Base-by-base conservation (phyloP, 805 yeast genomes). In the Dipodascus geniculatus region DNA sequence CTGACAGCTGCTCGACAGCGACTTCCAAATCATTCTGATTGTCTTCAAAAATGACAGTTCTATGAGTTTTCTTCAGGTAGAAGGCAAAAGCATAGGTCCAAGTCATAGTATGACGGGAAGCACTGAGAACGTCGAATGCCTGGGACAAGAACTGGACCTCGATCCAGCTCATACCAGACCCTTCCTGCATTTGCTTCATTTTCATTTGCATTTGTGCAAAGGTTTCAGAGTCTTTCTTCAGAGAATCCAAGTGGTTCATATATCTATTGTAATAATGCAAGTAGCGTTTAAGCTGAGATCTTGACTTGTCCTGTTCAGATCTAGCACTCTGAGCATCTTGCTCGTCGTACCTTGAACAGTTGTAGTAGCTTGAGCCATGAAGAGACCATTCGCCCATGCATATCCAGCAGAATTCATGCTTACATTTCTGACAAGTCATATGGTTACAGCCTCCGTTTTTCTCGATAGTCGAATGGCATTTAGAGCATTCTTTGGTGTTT, bases 381-480 rank as follows among this genome's bases (percentile, higher is more conserved):
- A 68, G 69, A 0, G 65, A 62, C 99, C 99, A 91, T 33, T 73
- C 77, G 2, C 82, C 82, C 57, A 79, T 65, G 68, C 99, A 93
- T 42, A 90, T 81, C 99, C 99, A 93, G 68, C 99, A 93, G 64
- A 89, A 93, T 65, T 90, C 87, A 65, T 79, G 69, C 11, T 66
- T 64, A 67, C 99, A 93, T 55, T 80, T 82, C 2, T 78, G 73
- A 67, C 99, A 93, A 1, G 81, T 77, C 96, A 93, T 91, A 69
- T 93, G 99, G 68, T 91, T 91, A 70, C 99, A 93, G 0, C 99
- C 99, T 22, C 97, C 98, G 64, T 85, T 85, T 62, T 91, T 89
- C 65, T 93, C 97, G 57, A 91, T 93, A 24, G 81, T 72, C 1
- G 88, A 72, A 8, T 71, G 71, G 71, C 99, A 93, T 62, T 79